A percentile compares a stretch with the other conserved stretches of the same genome.
Conservation (phyloP, 2,329 filamentous ascomycete species). For the Paraphaeosphaeria sporulosa region DNA sequence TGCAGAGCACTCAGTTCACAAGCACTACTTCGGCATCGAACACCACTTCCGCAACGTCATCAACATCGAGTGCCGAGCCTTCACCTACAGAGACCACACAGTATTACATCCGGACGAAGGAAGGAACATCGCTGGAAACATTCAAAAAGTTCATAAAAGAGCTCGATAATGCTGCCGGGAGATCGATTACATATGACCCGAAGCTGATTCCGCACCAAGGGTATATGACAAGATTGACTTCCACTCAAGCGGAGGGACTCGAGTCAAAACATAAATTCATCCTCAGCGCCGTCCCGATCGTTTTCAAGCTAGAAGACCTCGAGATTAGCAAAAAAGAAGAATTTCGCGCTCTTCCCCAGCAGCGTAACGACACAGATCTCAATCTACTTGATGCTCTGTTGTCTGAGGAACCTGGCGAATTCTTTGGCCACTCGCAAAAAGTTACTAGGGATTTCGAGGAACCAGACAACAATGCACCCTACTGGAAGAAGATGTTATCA, state of each 20-base stretch:
- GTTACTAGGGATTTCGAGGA: too few species aligned
- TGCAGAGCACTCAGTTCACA: neutral
- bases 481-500: constrained; percentile 10
- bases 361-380: too few species aligned
- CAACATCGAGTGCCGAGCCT: neutral
- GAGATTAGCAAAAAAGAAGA: constrained; percentile 1
- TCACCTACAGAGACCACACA: neutral
- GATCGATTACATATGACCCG: neutral
- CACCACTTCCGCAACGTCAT: neutral
- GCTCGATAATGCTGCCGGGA: neutral
- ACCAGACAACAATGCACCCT: constrained; percentile 7
- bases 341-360: too few species aligned
- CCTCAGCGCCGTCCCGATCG: neutral
- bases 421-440: too few species aligned
- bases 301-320: neutral
- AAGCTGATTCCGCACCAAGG: neutral
- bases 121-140: neutral
- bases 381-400: too few species aligned
- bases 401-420: too few species aligned
- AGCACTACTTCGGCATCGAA: neutral
- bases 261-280: neutral
- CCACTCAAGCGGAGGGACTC: neutral
- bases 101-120: constrained; percentile 2
- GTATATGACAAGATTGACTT: neutral
- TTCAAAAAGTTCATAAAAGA: constrained; percentile 7